Conservation (phyloP, 345 rosid genomes). For the Nephelium lappaceum region DNA sequence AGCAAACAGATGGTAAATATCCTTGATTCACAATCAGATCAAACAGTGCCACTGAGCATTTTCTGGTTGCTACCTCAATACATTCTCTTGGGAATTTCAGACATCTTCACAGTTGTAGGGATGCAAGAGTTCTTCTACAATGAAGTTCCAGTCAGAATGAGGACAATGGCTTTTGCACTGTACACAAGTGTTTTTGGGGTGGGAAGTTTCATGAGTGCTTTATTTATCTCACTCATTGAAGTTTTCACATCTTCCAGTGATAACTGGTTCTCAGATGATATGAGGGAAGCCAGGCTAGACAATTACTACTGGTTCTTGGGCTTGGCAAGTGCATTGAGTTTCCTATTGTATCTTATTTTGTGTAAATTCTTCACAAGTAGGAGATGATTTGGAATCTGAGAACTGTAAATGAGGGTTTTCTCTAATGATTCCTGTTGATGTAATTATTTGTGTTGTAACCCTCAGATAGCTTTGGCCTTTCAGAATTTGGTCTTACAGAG, state of each 20-base stretch:
- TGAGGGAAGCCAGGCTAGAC: constrained; percentile 80
- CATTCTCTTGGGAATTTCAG: constrained; percentile 79
- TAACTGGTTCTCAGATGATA: constrained; percentile 89
- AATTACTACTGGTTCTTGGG: constrained; percentile 82
- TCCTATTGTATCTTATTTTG: constrained; percentile 52
- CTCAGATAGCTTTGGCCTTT: neutral
- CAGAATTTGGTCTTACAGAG: too few relatives aligned
- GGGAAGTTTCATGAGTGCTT: constrained; percentile 85
- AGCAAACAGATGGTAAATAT: constrained; percentile 30
- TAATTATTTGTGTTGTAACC: neutral
- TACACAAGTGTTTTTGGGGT: constrained; percentile 93
- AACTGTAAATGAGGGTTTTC: constrained; percentile 23
- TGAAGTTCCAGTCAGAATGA: constrained; percentile 85
- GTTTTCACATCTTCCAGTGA: constrained; percentile 39
- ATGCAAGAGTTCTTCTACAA: constrained; percentile 97
- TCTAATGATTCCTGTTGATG: neutral
- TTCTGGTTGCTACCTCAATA: constrained; percentile 90
- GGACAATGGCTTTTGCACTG: constrained; percentile 89
- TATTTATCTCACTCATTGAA: constrained; percentile 67
- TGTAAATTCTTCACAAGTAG: constrained; percentile 57
- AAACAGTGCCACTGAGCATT: constrained; percentile 59
- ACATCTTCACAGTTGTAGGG: constrained; percentile 91
- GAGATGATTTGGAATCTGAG: constrained; percentile 32
- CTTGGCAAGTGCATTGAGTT: constrained; percentile 56
- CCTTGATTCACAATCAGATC: constrained; percentile 19